phyloP scores from a whole-genome alignment of 2,329 filamentous ascomycete genomes.

The Hypoxylon sp. region DNA sequence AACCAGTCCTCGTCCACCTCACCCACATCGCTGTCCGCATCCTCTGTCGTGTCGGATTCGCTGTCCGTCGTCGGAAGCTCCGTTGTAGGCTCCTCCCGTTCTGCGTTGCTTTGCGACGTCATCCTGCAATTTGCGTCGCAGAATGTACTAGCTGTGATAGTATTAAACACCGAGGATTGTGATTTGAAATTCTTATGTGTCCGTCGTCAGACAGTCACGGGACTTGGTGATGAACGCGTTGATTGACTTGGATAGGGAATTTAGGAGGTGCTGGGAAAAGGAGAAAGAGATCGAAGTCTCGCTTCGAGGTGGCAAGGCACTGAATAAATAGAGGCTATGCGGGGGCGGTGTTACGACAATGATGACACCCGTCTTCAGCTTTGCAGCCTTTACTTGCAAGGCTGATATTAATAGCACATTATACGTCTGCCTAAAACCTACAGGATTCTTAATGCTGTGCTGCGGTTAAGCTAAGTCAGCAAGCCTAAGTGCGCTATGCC shows the following conservation, averaged over 20 bases:
- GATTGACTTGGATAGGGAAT: neutral
- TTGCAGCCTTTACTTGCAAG: neutral
- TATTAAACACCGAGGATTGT: neutral
- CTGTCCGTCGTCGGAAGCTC: conserved; percentile 2
- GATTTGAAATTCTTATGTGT: neutral
- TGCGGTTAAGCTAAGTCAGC: neutral
- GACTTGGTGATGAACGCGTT: neutral
- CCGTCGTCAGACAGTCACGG: neutral
- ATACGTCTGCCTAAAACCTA: neutral
- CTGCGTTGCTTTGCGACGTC: conserved; percentile 7
- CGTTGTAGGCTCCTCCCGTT: neutral
- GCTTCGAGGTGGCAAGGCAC: neutral
- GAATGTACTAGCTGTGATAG: neutral
- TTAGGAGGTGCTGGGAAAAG: neutral
- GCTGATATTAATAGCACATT: neutral
- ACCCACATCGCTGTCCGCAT: conserved; percentile 1
- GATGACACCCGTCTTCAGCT: conserved; percentile 9
- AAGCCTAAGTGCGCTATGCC: neutral
- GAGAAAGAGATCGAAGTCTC: neutral
- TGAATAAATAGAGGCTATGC: conserved; percentile 3
- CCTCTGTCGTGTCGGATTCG: conserved; percentile 1
- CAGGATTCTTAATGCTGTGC: neutral
- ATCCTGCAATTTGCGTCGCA: conserved; percentile 11
- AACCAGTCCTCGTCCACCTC: conserved; percentile 19
- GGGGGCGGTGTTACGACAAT: neutral